These are phyloP conservation scores for Xylaria sp. DNA, from an alignment of 2,329 filamentous ascomycete species.

Conservation along the genomic window DNA sequence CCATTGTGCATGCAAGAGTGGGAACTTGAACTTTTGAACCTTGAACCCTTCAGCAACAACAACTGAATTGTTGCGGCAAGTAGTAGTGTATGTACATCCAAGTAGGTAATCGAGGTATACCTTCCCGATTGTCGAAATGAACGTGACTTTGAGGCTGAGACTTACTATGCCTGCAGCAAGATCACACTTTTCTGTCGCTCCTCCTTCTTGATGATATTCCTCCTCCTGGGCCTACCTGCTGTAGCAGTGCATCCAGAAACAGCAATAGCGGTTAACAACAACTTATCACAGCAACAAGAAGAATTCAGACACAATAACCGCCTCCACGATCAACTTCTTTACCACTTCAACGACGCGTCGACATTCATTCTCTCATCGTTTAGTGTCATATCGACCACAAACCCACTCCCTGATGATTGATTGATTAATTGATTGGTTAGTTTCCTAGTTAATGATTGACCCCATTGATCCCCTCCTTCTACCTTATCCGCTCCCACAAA, in stretches of 20 bases:
- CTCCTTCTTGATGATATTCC: neutral
- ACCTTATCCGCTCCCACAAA: neutral
- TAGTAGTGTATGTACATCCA: neutral
- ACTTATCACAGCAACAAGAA: too few relatives aligned
- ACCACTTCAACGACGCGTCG: neutral
- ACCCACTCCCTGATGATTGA: too few relatives aligned
- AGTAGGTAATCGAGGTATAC: neutral
- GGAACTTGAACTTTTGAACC: neutral
- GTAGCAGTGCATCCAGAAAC: neutral
- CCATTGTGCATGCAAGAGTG: conserved; percentile 7
- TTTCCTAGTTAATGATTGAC: neutral
- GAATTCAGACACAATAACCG: too few relatives aligned
- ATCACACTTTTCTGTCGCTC: neutral
- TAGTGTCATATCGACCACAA: neutral
- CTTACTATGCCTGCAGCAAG: neutral
- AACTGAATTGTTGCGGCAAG: neutral
- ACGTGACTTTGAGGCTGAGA: conserved; percentile 16
- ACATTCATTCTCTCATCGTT: neutral
- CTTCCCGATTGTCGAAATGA: neutral
- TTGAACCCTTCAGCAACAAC: neutral
- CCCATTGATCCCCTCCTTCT: neutral
- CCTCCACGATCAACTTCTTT: neutral
- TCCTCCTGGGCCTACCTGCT: neutral
- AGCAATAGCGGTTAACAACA: neutral
- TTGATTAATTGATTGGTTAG: too few relatives aligned